Base-by-base conservation (phyloP, 1,284 basidiomycete genomes). In the Microbotryum silenes-acaulis region DNA sequence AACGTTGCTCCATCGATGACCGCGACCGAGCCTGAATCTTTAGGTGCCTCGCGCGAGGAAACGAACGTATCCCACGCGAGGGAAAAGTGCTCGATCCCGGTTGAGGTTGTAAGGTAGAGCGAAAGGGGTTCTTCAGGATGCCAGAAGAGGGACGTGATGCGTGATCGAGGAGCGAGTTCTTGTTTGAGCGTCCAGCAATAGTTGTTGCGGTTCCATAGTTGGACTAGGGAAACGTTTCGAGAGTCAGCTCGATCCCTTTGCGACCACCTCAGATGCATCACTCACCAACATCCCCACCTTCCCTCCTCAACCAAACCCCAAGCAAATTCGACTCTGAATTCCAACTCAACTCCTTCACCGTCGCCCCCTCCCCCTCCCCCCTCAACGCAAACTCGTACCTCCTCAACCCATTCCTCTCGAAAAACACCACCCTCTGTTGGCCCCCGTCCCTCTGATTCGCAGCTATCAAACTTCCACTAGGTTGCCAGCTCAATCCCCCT, bases 191-290 rank as follows among this genome's bases (percentile, higher is more conserved):
- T 90, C 87, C 87, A 69, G 50, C 72, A 48, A 59, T 96, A 98
- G 75, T 99, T 99, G 54, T 88, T 86, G 27, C 82, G 91, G 0
- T 91, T 89, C 91, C 92, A 99, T 2, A 98, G 78, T 77, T 99
- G 96, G 23, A 98, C 89, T 86, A 68, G 20, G 59, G 16, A n/a
- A 29, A 16, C 29, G n/a, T 18, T 9, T 31, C 31, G 21, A 27
- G 44, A 21, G 21, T 37, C 51, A 57, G 51, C 44, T n/a, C 31
- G 23, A 16, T 10, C 29, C n/a, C 6, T 27, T 4, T 25, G 25
- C 25, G 16, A 10, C 10, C 12, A 75, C 47, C 44, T 31, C 6
- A 29, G 8, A 16, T 16, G 9, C 4, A 20, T 18, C 14, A 59
- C 82, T 74, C 71, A 89, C 88, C 83, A 51, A 85, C 77, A 75